Base-by-base conservation (phyloP, 352 stramenopile genomes). In the Phytopythium helicoides region DNA sequence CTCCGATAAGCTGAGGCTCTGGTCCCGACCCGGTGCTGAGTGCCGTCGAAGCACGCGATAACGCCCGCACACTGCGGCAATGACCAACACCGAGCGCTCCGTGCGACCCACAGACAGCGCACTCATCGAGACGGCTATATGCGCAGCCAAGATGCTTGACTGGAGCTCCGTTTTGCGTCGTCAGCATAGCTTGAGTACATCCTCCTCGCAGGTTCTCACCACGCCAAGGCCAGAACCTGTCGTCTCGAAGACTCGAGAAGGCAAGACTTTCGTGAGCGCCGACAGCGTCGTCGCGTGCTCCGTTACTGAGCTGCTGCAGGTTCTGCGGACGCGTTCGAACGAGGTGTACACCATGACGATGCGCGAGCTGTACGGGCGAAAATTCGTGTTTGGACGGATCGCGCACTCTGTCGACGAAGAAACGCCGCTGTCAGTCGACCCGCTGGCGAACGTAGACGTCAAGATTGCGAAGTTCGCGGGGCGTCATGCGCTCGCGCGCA, bases 371-470 rank as follows among this genome's bases (percentile, higher is more conserved):
- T 48, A 74, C 38, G 73, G 70, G 0, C 44, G 56, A 21, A 54
- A 71, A n/a, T 83, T 83, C 35, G 66, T 83, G 54, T 81, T 76
- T 35, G 73, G 73, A 11, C 48, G 64, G 10, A 64, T 83, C 34
- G 64, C 77, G 47, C 70, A 79, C 33, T 12, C 26, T 34, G 47
- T 25, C n/a, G n/a, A n/a, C n/a, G n/a, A n/a, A n/a, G n/a, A n/a
- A n/a, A n/a, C n/a, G n/a, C n/a, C n/a, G n/a, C n/a, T 55, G 22
- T 26, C 35, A 25, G 28, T 54, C 18, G 36, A 25, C n/a, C n/a
- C 35, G 10, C 50, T 26, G 7, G 23, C 35, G 35, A 59, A 68
- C 26, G 21, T 76, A 52, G 69, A 64, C 37, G 66, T 73, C 34
- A 66, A 73, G 59, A 85, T 68, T 2, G 68, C 60, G n/a, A 78